Evolutionary conservation across 148 eudicot species (phyloP).

Genomic region (Linanthus parryae): DNA sequence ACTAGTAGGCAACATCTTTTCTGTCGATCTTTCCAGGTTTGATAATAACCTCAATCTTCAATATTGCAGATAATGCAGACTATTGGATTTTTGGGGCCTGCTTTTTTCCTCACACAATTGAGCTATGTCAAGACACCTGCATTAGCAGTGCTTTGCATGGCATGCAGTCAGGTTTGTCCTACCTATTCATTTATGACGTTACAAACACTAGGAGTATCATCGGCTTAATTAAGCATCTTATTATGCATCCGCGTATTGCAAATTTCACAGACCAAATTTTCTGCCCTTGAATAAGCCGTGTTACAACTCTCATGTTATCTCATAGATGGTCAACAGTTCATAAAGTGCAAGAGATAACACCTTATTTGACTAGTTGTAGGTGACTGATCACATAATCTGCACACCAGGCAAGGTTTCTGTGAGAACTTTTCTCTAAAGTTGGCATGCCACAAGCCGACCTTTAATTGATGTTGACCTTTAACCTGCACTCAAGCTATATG

Average conservation of each 20-base stretch:
- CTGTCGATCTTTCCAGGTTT: neutral
- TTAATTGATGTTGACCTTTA: no score
- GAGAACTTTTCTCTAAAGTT: no score
- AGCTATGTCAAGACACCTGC: slow-evolving; percentile 81
- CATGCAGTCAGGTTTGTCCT: slow-evolving; percentile 84
- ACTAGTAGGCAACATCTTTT: slow-evolving; percentile 3
- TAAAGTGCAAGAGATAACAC: no score
- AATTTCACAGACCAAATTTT: neutral
- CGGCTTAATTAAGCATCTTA: neutral
- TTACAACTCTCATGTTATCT: no score
- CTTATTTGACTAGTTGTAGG: no score
- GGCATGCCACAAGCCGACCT: no score
- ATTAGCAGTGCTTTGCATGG: slow-evolving; percentile 91
- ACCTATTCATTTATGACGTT: neutral
- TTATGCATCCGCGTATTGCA: neutral
- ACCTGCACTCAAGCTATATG: no score
- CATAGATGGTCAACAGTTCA: no score
- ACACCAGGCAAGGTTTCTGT: no score
- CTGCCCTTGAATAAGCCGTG: no score
- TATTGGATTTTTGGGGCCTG: slow-evolving; percentile 93
- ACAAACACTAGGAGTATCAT: slow-evolving; percentile 1
- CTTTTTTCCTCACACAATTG: slow-evolving; percentile 81
- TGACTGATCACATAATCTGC: no score
- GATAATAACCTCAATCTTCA: neutral
- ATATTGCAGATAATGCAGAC: slow-evolving; percentile 90